Conservation (phyloP, 208 protist genomes). For the Naegleria gruberi region DNA sequence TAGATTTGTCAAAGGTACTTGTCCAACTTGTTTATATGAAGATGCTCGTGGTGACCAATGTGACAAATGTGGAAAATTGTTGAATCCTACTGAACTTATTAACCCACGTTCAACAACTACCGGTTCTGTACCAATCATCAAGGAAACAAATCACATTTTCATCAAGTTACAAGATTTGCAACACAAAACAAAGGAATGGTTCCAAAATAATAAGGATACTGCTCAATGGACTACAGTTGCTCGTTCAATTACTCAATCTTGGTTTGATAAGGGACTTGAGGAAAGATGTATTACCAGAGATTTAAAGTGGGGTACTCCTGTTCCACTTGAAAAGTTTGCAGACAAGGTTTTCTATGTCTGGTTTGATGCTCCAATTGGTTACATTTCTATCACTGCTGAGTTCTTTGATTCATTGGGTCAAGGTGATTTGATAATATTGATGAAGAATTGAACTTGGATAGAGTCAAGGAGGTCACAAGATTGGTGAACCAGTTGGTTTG, state of each 20-base stretch:
- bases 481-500: constrained; percentile 23
- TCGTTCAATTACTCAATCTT: constrained; percentile 46
- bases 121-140: not conserved
- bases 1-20: constrained; percentile 53
- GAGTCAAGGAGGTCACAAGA: constrained; percentile 30
- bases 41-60: constrained; percentile 73
- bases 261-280: constrained; percentile 56
- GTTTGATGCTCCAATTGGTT: constrained; percentile 76
- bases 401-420: constrained; percentile 55
- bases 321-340: constrained; percentile 39
- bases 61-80: constrained; percentile 52
- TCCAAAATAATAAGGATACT: constrained; percentile 17
- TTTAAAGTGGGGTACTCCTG: constrained; percentile 66
- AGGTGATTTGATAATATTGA: not conserved
- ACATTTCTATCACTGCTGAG: constrained; percentile 64
- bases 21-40: constrained; percentile 31
- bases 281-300: constrained; percentile 67
- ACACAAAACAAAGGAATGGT: constrained; percentile 36
- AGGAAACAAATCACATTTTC: not conserved
- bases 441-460: not conserved
- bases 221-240: constrained; percentile 47
- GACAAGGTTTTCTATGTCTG: constrained; percentile 70
- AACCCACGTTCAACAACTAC: not conserved
- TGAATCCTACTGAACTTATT: constrained; percentile 33
- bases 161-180: constrained; percentile 5